phyloP scores from a whole-genome alignment of 306 rosid species.

The Lathyrus aphaca region DNA sequence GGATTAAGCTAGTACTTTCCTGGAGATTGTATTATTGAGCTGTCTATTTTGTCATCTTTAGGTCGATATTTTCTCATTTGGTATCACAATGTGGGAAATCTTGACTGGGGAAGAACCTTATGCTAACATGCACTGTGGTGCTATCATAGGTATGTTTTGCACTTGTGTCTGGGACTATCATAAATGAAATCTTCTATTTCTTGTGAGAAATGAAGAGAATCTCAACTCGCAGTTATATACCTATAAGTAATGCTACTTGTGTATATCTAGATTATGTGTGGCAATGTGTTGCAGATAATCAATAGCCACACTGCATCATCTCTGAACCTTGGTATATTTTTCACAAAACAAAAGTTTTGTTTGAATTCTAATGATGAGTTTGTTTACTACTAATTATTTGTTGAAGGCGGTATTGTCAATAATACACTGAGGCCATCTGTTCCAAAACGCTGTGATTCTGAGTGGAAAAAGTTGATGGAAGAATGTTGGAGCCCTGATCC shows the following conservation, averaged over 20 bases:
- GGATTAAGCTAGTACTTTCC: constrained; percentile 5
- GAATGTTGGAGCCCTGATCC: constrained; percentile 93
- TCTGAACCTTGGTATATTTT: neutral
- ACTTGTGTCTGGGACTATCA: too few relatives aligned
- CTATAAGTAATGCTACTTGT: neutral
- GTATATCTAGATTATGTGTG: neutral
- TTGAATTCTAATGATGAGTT: constrained; percentile 31
- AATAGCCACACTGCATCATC: constrained; percentile 2
- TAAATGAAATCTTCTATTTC: too few relatives aligned
- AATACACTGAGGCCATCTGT: constrained; percentile 83
- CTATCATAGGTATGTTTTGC: constrained; percentile 72
- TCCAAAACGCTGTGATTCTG: constrained; percentile 84
- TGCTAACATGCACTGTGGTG: constrained; percentile 92
- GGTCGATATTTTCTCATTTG: constrained; percentile 96
- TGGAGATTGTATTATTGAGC: constrained; percentile 26
- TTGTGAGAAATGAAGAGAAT: too few relatives aligned
- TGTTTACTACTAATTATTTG: constrained; percentile 21
- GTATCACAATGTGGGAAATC: constrained; percentile 94
- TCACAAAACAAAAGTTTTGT: neutral
- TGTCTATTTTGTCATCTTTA: constrained; percentile 36
- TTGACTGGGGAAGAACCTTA: constrained; percentile 96
- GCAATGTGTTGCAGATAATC: constrained; percentile 6
- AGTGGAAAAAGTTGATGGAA: constrained; percentile 87
- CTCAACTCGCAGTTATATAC: too few relatives aligned
- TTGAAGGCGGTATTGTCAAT: constrained; percentile 85